Evolutionary conservation across 2,329 filamentous ascomycete genomes (phyloP).

Genomic region (Fusarium longipes): DNA sequence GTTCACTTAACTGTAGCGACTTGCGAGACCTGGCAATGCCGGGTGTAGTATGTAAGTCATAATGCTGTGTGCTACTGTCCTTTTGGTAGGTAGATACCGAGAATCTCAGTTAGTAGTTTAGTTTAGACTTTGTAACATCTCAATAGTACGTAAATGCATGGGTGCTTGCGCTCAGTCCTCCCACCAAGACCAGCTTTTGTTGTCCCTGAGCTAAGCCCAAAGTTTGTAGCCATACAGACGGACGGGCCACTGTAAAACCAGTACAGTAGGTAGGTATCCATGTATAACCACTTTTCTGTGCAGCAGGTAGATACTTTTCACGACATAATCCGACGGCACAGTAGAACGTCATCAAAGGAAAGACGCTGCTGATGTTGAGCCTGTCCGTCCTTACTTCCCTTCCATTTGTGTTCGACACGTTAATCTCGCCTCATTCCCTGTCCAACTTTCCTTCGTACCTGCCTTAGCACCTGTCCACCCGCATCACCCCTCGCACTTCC

Average conservation of each 20-base stretch:
- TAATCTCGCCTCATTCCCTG: constrained; percentile 42
- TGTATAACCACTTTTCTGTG: neutral
- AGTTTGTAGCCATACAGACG: constrained; percentile 20
- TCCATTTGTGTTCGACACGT: constrained; percentile 40
- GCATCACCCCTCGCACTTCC: constrained; percentile 15
- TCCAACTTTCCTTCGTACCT: constrained; percentile 39
- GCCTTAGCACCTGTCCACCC: constrained; percentile 41
- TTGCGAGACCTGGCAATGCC: neutral
- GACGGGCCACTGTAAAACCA: neutral
- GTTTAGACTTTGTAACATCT: constrained; percentile 16
- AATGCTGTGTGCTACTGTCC: neutral
- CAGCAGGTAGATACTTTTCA: neutral
- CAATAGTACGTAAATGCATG: neutral
- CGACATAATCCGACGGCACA: neutral
- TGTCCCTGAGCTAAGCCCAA: constrained; percentile 24
- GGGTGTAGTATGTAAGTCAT: neutral
- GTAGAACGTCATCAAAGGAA: neutral
- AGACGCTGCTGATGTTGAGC: neutral
- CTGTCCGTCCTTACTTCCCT: constrained; percentile 3
- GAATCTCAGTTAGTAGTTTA: neutral
- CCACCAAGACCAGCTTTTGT: constrained; percentile 3
- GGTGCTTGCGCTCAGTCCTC: constrained; percentile 26
- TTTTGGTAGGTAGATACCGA: neutral
- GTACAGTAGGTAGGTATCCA: neutral
- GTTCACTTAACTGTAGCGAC: neutral